Evolutionary conservation across 805 yeast species (phyloP).

Genomic region (Jamesozyma hellenica): DNA sequence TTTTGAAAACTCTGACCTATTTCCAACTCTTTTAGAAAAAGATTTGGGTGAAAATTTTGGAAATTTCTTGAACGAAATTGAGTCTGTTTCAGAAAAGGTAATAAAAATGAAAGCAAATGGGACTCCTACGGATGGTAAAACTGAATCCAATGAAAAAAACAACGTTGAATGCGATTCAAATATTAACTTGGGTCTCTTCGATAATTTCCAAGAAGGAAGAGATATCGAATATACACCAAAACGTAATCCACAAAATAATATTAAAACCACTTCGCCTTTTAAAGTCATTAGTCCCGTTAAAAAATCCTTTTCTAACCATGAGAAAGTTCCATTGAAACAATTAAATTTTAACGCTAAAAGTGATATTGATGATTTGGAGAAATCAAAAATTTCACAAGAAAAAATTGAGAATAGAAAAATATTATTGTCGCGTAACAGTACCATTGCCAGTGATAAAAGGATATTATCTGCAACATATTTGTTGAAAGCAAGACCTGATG

Average conservation of each 20-base stretch:
- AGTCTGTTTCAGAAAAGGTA: constrained; percentile 2
- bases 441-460: too few relatives aligned
- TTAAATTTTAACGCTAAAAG: too few relatives aligned
- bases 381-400: too few relatives aligned
- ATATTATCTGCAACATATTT: background rate
- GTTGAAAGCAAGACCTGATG: background rate
- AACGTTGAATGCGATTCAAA: background rate
- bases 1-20: constrained; percentile 3
- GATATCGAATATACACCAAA: background rate
- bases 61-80: constrained; percentile 8
- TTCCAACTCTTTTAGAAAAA: constrained; percentile 4
- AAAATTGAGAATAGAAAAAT: too few relatives aligned
- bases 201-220: background rate
- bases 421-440: too few relatives aligned
- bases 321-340: background rate
- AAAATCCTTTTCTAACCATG: background rate
- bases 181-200: background rate
- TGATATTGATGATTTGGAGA: too few relatives aligned
- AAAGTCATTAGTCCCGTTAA: constrained; percentile 9
- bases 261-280: constrained; percentile 14
- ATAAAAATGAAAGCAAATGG: background rate
- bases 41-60: constrained; percentile 13
- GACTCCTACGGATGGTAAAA: background rate
- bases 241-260: background rate
- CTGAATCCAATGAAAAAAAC: background rate